phyloP scores from a whole-genome alignment of 805 yeast genomes.

The Spathaspora hagerdaliae region DNA sequence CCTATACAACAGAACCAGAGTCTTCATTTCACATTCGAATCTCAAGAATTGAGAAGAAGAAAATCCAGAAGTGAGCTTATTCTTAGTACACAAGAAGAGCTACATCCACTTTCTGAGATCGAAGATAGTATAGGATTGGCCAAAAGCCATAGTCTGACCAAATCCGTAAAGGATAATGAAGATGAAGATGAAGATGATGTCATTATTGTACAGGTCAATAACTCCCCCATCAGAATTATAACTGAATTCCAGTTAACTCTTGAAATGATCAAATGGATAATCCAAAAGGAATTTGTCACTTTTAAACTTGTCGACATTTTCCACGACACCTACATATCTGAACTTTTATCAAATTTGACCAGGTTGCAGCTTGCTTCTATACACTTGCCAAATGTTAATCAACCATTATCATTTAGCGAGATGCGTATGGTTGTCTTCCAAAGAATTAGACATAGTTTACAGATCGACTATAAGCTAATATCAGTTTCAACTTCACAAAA shows the following conservation, averaged over 20 bases:
- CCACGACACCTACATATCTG: slow-evolving; percentile 12
- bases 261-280: slow-evolving; percentile 20
- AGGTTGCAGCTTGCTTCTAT: slow-evolving; percentile 4
- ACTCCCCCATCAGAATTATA: slow-evolving; percentile 12
- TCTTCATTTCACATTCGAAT: background rate
- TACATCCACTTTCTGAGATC: background rate
- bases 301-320: slow-evolving; percentile 19
- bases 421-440: slow-evolving; percentile 19
- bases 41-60: background rate
- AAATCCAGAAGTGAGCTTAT: background rate
- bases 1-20: background rate
- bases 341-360: slow-evolving; percentile 14
- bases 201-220: slow-evolving; percentile 10
- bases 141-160: background rate
- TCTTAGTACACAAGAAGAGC: background rate
- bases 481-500: slow-evolving; percentile 19
- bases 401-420: slow-evolving; percentile 1
- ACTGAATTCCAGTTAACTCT: slow-evolving; percentile 20
- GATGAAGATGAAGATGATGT: slow-evolving; percentile 1
- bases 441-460: slow-evolving; percentile 22
- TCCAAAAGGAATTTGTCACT: slow-evolving; percentile 10
- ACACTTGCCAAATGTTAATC: background rate
- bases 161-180: background rate
- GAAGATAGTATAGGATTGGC: slow-evolving; percentile 2
- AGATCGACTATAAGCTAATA: slow-evolving; percentile 17